Conservation (phyloP, 2,329 filamentous ascomycete genomes). For the Hysterium pulicare region DNA sequence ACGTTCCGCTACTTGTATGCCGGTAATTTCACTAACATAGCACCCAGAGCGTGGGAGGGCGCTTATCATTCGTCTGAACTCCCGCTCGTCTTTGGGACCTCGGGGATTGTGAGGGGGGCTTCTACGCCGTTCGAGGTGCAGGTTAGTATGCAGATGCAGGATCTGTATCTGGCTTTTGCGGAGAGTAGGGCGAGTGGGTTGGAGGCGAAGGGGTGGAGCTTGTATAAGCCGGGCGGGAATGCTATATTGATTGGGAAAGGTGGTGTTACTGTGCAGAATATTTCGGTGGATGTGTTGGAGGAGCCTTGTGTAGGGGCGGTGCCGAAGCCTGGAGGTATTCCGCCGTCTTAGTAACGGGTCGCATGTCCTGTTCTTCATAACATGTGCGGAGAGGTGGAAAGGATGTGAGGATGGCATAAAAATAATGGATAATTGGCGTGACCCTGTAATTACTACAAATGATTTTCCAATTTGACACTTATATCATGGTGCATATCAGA, state of each 20-base stretch:
- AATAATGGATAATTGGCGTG: too few species aligned
- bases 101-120: constrained; percentile 22
- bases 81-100: constrained; percentile 35
- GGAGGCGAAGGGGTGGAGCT: constrained; percentile 29
- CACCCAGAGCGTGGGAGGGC: constrained; percentile 32
- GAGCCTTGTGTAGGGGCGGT: constrained; percentile 13
- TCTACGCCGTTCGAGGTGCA: constrained; percentile 26
- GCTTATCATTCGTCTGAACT: constrained; percentile 37
- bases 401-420: too few species aligned
- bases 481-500: too few species aligned
- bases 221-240: constrained; percentile 24
- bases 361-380: too few species aligned
- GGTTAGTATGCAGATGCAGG: constrained; percentile 36
- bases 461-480: too few species aligned
- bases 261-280: constrained; percentile 13
- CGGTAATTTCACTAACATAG: constrained; percentile 36
- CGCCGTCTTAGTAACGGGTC: too few species aligned
- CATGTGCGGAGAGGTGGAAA: too few species aligned
- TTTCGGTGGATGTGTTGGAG: constrained; percentile 18
- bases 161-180: constrained; percentile 36
- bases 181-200: constrained; percentile 28
- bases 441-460: too few species aligned
- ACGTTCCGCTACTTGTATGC: constrained; percentile 39
- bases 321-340: too few species aligned
- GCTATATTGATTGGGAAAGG: constrained; percentile 21